These are phyloP conservation scores for Liriodendron chinense DNA, from an alignment of 164 flowering plant genomes.

Conservation along the genomic window DNA sequence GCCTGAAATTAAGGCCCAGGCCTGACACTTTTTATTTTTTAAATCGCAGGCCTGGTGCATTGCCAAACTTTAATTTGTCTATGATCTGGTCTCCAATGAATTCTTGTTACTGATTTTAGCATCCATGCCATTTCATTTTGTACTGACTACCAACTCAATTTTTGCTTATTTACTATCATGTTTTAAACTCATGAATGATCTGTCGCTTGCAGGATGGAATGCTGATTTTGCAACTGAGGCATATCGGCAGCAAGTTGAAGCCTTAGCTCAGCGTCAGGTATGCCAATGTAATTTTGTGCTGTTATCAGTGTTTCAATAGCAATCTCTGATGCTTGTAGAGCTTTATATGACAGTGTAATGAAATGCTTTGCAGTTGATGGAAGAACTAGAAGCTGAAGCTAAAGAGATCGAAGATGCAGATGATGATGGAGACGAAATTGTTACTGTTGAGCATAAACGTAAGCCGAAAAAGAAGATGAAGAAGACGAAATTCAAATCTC, in stretches of 20 bases:
- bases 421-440: slow-evolving; percentile 19
- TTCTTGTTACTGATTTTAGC: neutral
- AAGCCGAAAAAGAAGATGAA: slow-evolving; percentile 83
- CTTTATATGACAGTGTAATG: neutral
- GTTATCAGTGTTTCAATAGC: neutral
- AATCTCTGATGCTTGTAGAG: neutral
- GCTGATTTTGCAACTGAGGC: slow-evolving; percentile 97
- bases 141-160: too few species aligned
- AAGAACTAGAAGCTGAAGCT: slow-evolving; percentile 78
- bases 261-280: slow-evolving; percentile 91
- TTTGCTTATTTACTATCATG: neutral
- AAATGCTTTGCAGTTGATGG: slow-evolving; percentile 55
- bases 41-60: neutral
- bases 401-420: slow-evolving; percentile 62
- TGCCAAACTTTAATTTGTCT: neutral
- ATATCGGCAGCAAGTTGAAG: slow-evolving; percentile 88
- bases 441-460: slow-evolving; percentile 35
- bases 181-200: slow-evolving; percentile 3
- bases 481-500: slow-evolving; percentile 87
- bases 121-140: neutral
- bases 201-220: slow-evolving; percentile 75
- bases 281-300: slow-evolving; percentile 8
- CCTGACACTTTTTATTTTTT: too few species aligned
- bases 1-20: too few species aligned
- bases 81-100: neutral